phyloP scores from a whole-genome alignment of 116 monocot genomes.

The Posidonia oceanica region DNA sequence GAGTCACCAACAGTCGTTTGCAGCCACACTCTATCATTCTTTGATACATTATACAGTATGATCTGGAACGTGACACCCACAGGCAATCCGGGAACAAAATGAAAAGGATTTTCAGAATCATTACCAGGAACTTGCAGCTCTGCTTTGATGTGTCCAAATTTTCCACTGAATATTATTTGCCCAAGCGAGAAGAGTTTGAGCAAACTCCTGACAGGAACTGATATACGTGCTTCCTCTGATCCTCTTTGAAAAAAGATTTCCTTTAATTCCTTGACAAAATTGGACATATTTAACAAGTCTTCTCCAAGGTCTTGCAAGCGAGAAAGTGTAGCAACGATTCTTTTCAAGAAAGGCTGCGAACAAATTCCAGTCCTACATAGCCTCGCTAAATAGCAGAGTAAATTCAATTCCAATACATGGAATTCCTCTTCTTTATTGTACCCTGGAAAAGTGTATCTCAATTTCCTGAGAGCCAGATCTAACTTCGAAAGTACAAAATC shows the following conservation, averaged over 20 bases:
- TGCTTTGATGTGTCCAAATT: conserved; percentile 41
- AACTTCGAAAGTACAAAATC: conserved; percentile 48
- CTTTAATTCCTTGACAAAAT: conserved; percentile 49
- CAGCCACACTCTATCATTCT: conserved; percentile 42
- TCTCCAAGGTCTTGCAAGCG: conserved; percentile 31
- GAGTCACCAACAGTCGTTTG: conserved; percentile 29
- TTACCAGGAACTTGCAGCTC: conserved; percentile 32
- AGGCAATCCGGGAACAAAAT: conserved; percentile 59
- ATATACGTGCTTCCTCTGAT: background rate
- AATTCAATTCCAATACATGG: conserved; percentile 52
- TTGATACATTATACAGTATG: conserved; percentile 36
- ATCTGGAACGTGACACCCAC: conserved; percentile 49
- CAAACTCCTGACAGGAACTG: conserved; percentile 24
- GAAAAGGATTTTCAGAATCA: conserved; percentile 56
- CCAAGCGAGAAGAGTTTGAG: conserved; percentile 31
- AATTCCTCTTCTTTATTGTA: conserved; percentile 35
- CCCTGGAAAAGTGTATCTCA: conserved; percentile 50
- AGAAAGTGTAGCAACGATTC: conserved; percentile 23
- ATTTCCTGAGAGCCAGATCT: conserved; percentile 31
- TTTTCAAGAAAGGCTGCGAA: conserved; percentile 21
- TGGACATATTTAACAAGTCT: conserved; percentile 25
- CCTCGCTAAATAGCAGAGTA: conserved; percentile 43
- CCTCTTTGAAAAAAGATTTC: conserved; percentile 18
- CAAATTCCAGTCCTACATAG: conserved; percentile 17
- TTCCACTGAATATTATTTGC: conserved; percentile 24